Evolutionary conservation across 2,329 filamentous ascomycete genomes (phyloP).

Genomic region (Exophiala sp.): DNA sequence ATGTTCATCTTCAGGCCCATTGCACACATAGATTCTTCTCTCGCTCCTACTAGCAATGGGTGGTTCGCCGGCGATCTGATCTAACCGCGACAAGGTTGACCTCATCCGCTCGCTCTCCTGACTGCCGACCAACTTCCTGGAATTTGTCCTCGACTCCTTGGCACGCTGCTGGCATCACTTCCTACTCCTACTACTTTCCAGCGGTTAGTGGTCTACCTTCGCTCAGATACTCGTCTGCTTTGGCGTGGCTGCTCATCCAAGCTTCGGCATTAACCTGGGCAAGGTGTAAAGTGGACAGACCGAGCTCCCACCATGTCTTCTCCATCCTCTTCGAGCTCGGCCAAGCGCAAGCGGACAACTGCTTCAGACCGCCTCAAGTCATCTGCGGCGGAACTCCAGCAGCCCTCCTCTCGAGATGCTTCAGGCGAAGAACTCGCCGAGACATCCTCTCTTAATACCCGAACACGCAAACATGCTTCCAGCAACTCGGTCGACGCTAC

Average conservation of each 20-base stretch:
- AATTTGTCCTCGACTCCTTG: background rate
- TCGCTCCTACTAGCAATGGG: no score
- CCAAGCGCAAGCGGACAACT: conserved; percentile 75
- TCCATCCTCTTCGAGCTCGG: conserved; percentile 49
- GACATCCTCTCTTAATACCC: conserved; percentile 52
- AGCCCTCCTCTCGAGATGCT: conserved; percentile 72
- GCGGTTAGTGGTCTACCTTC: background rate
- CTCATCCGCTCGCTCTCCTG: background rate
- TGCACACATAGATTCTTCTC: no score
- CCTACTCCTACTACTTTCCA: background rate
- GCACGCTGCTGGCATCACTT: background rate
- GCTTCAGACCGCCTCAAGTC: conserved; percentile 46
- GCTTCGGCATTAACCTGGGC: background rate
- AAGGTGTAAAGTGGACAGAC: background rate
- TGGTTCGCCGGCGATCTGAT: background rate
- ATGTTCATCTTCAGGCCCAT: no score
- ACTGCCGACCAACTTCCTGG: background rate
- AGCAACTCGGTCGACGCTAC: conserved; percentile 43
- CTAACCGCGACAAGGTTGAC: background rate
- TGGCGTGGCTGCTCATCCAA: background rate
- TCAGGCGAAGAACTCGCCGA: conserved; percentile 67
- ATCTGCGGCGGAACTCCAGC: conserved; percentile 55
- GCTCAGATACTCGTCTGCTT: background rate
- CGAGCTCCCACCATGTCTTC: conserved; percentile 49
- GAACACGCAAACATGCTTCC: conserved; percentile 51